These are phyloP conservation scores for Kazachstania viticola DNA, from an alignment of 805 yeast species.

Conservation along the genomic window DNA sequence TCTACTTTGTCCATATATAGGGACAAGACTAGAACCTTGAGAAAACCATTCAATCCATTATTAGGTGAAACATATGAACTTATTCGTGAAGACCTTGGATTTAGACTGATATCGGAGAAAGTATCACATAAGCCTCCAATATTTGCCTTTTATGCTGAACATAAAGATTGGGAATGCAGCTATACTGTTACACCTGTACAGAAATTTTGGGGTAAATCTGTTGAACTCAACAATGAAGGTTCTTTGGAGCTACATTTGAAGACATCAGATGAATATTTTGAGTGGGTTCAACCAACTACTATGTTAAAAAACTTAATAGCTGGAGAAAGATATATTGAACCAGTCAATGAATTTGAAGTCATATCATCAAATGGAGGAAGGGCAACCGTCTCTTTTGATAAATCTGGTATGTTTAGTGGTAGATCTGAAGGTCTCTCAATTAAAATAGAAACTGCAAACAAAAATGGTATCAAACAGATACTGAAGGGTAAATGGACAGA, in stretches of 20 bases:
- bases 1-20: slow-evolving; percentile 61
- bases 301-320: slow-evolving; percentile 80
- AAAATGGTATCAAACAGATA: slow-evolving; percentile 10
- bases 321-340: slow-evolving; percentile 91
- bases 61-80: slow-evolving; percentile 89
- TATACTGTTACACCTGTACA: slow-evolving; percentile 67
- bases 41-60: slow-evolving; percentile 93
- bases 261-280: slow-evolving; percentile 52
- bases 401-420: slow-evolving; percentile 72
- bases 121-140: slow-evolving; percentile 76
- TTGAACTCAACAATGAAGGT: slow-evolving; percentile 74
- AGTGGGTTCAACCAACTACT: slow-evolving; percentile 77
- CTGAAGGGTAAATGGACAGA: slow-evolving; percentile 79
- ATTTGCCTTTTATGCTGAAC: slow-evolving; percentile 70
- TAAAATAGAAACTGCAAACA: slow-evolving; percentile 25
- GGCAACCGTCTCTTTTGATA: slow-evolving; percentile 64
- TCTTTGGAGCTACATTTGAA: slow-evolving; percentile 44
- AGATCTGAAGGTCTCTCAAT: slow-evolving; percentile 55
- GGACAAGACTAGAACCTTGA: slow-evolving; percentile 57
- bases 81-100: slow-evolving; percentile 72
- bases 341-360: slow-evolving; percentile 55
- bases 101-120: slow-evolving; percentile 71
- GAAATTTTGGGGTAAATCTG: slow-evolving; percentile 90
- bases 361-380: slow-evolving; percentile 56
- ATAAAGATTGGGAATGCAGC: slow-evolving; percentile 55